phyloP scores from a whole-genome alignment of 805 yeast species.

The Wickerhamiella dianesei region DNA sequence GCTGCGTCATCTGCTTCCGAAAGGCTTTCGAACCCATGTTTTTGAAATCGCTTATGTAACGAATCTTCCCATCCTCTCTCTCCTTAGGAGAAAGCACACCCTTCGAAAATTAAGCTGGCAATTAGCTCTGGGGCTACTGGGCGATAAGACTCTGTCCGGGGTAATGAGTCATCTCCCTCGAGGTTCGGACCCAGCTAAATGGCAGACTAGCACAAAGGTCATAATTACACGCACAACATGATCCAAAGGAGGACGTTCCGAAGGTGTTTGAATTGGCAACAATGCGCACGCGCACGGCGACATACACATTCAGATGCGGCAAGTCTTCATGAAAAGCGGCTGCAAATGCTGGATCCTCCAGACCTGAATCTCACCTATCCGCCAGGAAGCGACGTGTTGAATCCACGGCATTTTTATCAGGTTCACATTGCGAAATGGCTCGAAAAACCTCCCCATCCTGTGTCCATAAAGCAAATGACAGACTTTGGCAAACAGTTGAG shows the following conservation, averaged over 20 bases:
- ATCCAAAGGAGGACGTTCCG: background rate
- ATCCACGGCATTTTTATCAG: constrained; percentile 75
- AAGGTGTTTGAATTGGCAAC: no score
- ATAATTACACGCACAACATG: background rate
- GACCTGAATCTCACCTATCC: constrained; percentile 12
- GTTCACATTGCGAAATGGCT: constrained; percentile 51
- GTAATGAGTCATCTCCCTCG: background rate
- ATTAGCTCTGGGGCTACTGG: background rate
- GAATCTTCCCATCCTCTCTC: no score
- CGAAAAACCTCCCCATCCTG: constrained; percentile 67
- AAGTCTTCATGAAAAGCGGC: constrained; percentile 1
- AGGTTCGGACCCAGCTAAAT: no score
- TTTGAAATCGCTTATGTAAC: no score
- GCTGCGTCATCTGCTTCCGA: background rate
- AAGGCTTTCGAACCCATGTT: no score
- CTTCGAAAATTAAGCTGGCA: background rate
- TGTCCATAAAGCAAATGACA: constrained; percentile 77
- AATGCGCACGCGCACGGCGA: background rate
- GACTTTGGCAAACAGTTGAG: constrained; percentile 73
- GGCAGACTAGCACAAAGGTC: no score
- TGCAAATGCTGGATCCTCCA: constrained; percentile 7
- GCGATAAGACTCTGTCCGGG: background rate
- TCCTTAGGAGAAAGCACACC: background rate
- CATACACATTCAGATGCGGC: background rate
- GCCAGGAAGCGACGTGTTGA: constrained; percentile 21